These are phyloP conservation scores for Peronospora destructor DNA, from an alignment of 352 stramenopile genomes.

Conservation along the genomic window DNA sequence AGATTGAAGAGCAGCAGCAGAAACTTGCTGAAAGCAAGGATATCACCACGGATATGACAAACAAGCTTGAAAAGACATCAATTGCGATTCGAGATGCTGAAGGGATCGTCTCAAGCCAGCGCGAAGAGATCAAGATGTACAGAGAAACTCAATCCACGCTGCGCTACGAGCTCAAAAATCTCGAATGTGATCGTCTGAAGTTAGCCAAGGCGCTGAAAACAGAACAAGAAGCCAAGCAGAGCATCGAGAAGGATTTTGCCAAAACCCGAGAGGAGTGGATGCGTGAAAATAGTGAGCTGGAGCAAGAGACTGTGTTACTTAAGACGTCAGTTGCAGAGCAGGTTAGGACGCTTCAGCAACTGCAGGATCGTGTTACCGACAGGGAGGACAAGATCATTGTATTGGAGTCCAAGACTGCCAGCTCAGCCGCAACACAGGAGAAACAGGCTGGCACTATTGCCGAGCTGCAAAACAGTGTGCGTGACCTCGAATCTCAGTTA, in stretches of 20 bases:
- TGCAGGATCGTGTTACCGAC: constrained; percentile 13
- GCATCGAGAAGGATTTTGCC: constrained; percentile 17
- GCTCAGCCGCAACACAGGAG: constrained; percentile 9
- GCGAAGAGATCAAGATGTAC: constrained; percentile 26
- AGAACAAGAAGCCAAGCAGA: constrained; percentile 27
- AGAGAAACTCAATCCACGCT: constrained; percentile 23
- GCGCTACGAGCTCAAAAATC: constrained; percentile 20
- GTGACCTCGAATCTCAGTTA: constrained; percentile 18
- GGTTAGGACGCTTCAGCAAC: constrained; percentile 10
- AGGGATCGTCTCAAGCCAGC: constrained; percentile 7
- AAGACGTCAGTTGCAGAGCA: constrained; percentile 12
- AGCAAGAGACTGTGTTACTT: constrained; percentile 17
- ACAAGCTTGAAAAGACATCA: constrained; percentile 17
- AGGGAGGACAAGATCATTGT: constrained; percentile 17
- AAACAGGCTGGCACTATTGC: constrained; percentile 11
- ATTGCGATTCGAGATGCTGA: constrained; percentile 21
- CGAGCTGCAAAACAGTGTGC: constrained; percentile 13
- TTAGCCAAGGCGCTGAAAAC: constrained; percentile 23
- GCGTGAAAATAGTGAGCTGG: constrained; percentile 20
- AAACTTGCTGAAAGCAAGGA: constrained; percentile 12
- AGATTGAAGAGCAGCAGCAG: constrained; percentile 20
- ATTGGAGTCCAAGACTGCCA: constrained; percentile 10
- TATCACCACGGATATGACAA: constrained; percentile 7
- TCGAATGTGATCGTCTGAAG: constrained; percentile 27
- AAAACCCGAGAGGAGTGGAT: constrained; percentile 16